A percentile compares a stretch with the other conserved stretches of the same genome.
phyloP scores from a whole-genome alignment of 345 rosid genomes.

The Acer campestre region DNA sequence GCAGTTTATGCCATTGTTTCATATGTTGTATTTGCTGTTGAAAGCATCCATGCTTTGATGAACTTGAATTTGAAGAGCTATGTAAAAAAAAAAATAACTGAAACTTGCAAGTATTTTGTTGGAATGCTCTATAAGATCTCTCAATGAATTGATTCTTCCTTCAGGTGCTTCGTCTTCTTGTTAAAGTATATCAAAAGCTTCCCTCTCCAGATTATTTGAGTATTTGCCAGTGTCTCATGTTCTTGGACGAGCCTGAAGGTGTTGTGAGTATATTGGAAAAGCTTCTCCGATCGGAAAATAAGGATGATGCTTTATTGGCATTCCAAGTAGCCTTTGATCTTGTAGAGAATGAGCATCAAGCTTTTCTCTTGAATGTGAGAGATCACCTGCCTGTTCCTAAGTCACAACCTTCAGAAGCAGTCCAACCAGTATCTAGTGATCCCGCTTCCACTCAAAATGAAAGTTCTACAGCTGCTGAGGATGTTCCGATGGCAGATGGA shows the following conservation, averaged over 20 bases:
- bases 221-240: constrained; percentile 98
- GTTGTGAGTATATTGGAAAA: constrained; percentile 89
- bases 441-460: constrained; percentile 56
- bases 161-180: constrained; percentile 91
- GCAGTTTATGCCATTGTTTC: not conserved
- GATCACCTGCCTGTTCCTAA: constrained; percentile 77
- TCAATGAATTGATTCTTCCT: constrained; percentile 24
- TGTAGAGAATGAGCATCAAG: constrained; percentile 97
- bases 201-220: constrained; percentile 96
- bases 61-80: not conserved
- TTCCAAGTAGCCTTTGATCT: constrained; percentile 97
- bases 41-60: not conserved
- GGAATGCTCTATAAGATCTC: not conserved
- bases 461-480: constrained; percentile 53
- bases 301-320: constrained; percentile 86
- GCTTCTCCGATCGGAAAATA: constrained; percentile 81
- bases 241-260: constrained; percentile 87
- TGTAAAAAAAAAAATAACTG: not conserved
- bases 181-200: constrained; percentile 80
- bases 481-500: constrained; percentile 86
- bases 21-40: not conserved
- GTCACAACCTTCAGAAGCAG: constrained; percentile 52
- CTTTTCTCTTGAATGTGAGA: constrained; percentile 91
- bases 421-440: constrained; percentile 47
- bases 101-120: not conserved